Evolutionary conservation across 345 rosid species (phyloP).

Genomic region (Ailanthus altissimus): DNA sequence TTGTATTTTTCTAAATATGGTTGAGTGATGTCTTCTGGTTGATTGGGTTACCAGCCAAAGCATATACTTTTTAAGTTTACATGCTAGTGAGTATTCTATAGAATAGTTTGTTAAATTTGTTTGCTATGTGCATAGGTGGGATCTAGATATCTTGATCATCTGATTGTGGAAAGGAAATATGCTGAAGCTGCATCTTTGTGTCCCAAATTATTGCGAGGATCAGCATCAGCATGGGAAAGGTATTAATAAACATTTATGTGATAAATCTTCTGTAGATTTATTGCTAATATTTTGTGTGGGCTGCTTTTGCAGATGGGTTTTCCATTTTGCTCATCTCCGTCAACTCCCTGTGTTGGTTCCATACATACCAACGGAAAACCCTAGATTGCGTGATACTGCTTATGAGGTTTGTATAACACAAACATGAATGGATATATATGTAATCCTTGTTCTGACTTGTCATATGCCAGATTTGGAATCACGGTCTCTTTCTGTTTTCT

Average conservation of each 20-base stretch:
- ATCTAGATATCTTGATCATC: conserved; percentile 96
- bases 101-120: conserved; percentile 19
- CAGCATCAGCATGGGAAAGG: conserved; percentile 99
- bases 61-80: conserved; percentile 15
- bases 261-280: conserved; percentile 21
- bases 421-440: not conserved
- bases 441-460: conserved; percentile 9
- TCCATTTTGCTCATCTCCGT: conserved; percentile 99
- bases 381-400: conserved; percentile 94
- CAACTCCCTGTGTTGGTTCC: conserved; percentile 97
- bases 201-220: conserved; percentile 90
- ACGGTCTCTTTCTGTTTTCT: conserved; percentile 23
- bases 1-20: not conserved
- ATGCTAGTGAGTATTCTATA: conserved; percentile 9
- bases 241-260: conserved; percentile 29
- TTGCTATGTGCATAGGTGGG: conserved; percentile 67
- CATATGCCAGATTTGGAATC: conserved; percentile 17
- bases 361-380: conserved; percentile 85
- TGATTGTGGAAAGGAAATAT: conserved; percentile 96
- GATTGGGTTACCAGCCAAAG: conserved; percentile 6
- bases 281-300: conserved; percentile 24
- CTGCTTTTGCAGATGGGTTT: conserved; percentile 84
- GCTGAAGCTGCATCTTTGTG: conserved; percentile 98
- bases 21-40: not conserved
- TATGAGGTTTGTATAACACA: conserved; percentile 68